Evolutionary conservation across 2,329 filamentous ascomycete genomes (phyloP).

Genomic region (Ophiostoma montium): DNA sequence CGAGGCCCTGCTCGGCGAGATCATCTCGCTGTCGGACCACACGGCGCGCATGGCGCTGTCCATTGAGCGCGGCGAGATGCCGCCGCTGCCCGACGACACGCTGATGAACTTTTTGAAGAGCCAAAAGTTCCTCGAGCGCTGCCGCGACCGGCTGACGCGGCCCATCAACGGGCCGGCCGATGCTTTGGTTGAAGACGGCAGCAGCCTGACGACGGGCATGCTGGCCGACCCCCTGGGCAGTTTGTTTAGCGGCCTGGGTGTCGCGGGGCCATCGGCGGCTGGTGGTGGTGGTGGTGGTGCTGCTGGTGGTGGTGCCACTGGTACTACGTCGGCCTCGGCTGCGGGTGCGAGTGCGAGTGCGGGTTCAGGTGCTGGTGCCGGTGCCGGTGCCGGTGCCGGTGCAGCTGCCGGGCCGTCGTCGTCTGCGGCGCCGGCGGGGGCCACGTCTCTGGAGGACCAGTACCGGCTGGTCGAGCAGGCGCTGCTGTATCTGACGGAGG

Average conservation of each 20-base stretch:
- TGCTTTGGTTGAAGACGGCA: conserved; percentile 4
- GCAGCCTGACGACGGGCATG: conserved; percentile 6
- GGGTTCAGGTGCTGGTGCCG: too few relatives aligned
- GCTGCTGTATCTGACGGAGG: conserved; percentile 13
- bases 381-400: too few relatives aligned
- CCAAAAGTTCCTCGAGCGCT: conserved; percentile 14
- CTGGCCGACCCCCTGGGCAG: conserved; percentile 10
- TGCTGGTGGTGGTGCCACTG: too few relatives aligned
- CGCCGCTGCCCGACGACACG: conserved; percentile 11
- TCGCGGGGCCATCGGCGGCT: neutral
- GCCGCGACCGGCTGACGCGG: conserved; percentile 10
- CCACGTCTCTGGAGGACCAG: conserved; percentile 13
- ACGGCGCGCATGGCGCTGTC: conserved; percentile 27
- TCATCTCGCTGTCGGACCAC: conserved; percentile 29
- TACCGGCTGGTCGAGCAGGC: conserved; percentile 14
- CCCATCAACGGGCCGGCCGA: conserved; percentile 5
- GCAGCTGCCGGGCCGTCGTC: neutral
- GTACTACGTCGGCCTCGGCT: too few relatives aligned
- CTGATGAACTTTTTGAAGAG: conserved; percentile 13
- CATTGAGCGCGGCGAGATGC: conserved; percentile 16
- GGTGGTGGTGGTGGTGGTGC: too few relatives aligned
- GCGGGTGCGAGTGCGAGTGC: too few relatives aligned
- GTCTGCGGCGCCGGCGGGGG: neutral
- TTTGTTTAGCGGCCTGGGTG: conserved; percentile 10
- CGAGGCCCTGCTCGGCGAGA: conserved; percentile 23